phyloP scores from a whole-genome alignment of 75 land plant species.

The Cupressus sempervirens region DNA sequence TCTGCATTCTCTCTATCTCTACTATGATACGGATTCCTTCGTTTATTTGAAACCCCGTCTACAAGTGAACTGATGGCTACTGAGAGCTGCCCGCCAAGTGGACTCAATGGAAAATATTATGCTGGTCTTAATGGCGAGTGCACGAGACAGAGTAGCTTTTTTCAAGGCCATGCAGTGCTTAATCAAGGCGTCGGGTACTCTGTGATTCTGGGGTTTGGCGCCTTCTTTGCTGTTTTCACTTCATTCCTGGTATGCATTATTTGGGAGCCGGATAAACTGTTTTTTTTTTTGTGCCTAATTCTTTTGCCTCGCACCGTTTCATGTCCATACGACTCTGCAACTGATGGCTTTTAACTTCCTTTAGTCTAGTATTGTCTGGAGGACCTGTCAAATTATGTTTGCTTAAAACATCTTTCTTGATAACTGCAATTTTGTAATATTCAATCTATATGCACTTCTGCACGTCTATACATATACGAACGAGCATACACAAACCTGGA shows the following conservation, averaged over 20 bases:
- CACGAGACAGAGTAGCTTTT: slow-evolving; percentile 67
- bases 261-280: neutral
- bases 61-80: neutral
- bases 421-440: neutral
- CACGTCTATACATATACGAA: neutral
- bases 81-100: slow-evolving; percentile 42
- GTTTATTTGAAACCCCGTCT: neutral
- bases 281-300: neutral
- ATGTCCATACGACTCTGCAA: too few relatives aligned
- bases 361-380: neutral
- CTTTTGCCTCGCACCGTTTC: neutral
- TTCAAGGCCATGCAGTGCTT: slow-evolving; percentile 58
- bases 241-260: slow-evolving; percentile 77
- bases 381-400: neutral
- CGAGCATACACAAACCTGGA: neutral
- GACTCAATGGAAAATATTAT: slow-evolving; percentile 53
- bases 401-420: neutral
- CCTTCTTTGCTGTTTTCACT: slow-evolving; percentile 96
- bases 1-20: neutral
- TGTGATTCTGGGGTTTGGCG: slow-evolving; percentile 93
- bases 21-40: neutral
- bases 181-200: slow-evolving; percentile 87
- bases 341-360: too few relatives aligned
- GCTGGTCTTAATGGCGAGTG: slow-evolving; percentile 36
- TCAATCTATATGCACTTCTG: neutral